Evolutionary conservation across 1,284 basidiomycete species (phyloP).

Genomic region (Porphyrellus sp.): DNA sequence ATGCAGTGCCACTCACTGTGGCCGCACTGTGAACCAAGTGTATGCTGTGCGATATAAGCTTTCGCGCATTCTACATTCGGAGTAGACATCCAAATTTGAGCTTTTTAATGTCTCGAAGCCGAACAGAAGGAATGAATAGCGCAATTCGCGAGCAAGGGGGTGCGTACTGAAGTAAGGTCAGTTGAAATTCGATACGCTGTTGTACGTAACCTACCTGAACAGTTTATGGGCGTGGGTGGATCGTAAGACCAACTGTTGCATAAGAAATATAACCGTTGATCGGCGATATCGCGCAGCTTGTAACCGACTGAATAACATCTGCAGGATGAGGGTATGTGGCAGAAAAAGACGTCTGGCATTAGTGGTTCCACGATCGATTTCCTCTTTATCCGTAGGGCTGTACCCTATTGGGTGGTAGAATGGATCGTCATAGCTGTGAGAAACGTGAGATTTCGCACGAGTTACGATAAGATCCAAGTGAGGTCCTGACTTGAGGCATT

Average conservation of each 20-base stretch:
- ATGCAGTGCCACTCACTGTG: conserved; percentile 59
- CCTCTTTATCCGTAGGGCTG: conserved; percentile 85
- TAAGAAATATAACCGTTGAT: conserved; percentile 80
- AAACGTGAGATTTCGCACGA: conserved; percentile 5
- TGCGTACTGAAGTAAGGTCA: conserved; percentile 65
- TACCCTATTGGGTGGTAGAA: conserved; percentile 87
- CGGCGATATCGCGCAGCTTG: conserved; percentile 91
- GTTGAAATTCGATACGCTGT: background rate
- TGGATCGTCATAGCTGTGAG: conserved; percentile 76
- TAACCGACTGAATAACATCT: conserved; percentile 90
- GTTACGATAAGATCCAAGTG: conserved; percentile 1
- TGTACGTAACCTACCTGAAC: conserved; percentile 59
- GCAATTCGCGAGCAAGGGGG: conserved; percentile 84
- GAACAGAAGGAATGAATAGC: conserved; percentile 88
- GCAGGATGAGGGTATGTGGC: conserved; percentile 83
- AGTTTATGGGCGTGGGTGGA: conserved; percentile 64
- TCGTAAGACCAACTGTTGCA: conserved; percentile 81
- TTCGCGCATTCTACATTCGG: conserved; percentile 78
- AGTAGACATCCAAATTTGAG: conserved; percentile 80
- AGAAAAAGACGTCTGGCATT: conserved; percentile 74
- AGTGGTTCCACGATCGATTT: conserved; percentile 71
- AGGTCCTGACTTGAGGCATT: conserved; percentile 65
- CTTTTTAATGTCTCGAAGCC: conserved; percentile 91
- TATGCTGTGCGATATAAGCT: conserved; percentile 79
- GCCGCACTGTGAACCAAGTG: conserved; percentile 88